A percentile compares a stretch with the other conserved stretches of the same genome.
Conservation (phyloP, 2,329 filamentous ascomycete species). For the Pseudocercospora eumusae region DNA sequence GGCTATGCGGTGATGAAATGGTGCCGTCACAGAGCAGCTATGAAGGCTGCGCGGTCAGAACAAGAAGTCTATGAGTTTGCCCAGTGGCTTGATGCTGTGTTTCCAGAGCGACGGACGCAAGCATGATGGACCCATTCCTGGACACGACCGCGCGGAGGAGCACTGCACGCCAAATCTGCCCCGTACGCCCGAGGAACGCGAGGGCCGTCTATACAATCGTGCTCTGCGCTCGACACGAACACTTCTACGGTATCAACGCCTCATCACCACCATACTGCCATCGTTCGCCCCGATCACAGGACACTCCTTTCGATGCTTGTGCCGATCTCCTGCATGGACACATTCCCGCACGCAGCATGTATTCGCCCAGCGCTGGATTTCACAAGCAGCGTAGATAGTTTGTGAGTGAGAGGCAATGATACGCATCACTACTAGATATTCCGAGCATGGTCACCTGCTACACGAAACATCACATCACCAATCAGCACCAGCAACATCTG, state of each 20-base stretch:
- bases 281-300: background rate
- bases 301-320: background rate
- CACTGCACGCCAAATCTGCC: too few species aligned
- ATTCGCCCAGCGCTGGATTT: background rate
- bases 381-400: background rate
- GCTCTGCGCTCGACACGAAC: background rate
- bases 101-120: background rate
- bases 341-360: background rate
- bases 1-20: background rate
- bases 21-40: background rate
- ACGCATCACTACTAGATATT: background rate
- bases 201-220: background rate
- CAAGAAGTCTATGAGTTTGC: background rate
- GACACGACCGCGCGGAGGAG: background rate
- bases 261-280: background rate
- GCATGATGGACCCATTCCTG: background rate
- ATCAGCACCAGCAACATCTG: background rate
- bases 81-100: background rate
- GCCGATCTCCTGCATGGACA: background rate
- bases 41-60: background rate
- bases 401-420: background rate
- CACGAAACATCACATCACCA: background rate
- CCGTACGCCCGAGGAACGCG: background rate
- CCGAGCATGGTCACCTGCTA: background rate
- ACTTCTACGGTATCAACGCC: background rate